phyloP scores from a whole-genome alignment of 345 rosid genomes.

The Dimocarpus longan region DNA sequence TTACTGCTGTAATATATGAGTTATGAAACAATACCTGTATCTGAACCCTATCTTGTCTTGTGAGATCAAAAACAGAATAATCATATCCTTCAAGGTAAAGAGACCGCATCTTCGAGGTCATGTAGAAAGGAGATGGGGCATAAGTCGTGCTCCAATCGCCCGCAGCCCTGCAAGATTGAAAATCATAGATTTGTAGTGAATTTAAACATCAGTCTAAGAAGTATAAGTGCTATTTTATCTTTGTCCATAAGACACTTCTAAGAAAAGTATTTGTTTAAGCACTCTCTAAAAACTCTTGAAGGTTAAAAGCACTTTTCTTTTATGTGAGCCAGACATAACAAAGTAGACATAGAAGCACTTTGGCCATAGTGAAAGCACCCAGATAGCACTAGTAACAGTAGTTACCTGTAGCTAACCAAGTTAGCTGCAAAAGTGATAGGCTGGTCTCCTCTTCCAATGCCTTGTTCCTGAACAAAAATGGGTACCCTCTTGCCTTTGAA shows the following conservation, averaged over 20 bases:
- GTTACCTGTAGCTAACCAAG: constrained; percentile 70
- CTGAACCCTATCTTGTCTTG: constrained; percentile 59
- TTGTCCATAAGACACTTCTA: too few species aligned
- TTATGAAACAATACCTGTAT: constrained; percentile 52
- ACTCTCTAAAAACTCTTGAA: too few species aligned
- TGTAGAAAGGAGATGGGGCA: constrained; percentile 82
- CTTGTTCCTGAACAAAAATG: constrained; percentile 78
- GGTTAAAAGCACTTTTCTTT: too few species aligned
- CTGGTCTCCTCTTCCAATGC: constrained; percentile 83
- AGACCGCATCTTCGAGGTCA: constrained; percentile 73
- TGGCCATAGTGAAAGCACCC: neutral
- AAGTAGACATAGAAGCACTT: neutral
- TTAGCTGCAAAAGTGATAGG: constrained; percentile 75
- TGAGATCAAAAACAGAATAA: constrained; percentile 69
- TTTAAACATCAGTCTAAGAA: neutral
- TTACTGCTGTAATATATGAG: neutral
- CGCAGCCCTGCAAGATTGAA: constrained; percentile 51
- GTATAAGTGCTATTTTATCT: too few species aligned
- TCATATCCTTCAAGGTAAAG: constrained; percentile 71
- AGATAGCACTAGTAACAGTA: neutral
- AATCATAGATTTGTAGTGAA: neutral
- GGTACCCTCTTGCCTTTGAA: constrained; percentile 76
- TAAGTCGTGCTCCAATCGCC: constrained; percentile 81
- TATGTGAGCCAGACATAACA: too few species aligned
- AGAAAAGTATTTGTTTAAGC: too few species aligned